These are phyloP conservation scores for Penicillium sclerotigenum DNA, from an alignment of 2,329 filamentous ascomycete species.

Conservation along the genomic window DNA sequence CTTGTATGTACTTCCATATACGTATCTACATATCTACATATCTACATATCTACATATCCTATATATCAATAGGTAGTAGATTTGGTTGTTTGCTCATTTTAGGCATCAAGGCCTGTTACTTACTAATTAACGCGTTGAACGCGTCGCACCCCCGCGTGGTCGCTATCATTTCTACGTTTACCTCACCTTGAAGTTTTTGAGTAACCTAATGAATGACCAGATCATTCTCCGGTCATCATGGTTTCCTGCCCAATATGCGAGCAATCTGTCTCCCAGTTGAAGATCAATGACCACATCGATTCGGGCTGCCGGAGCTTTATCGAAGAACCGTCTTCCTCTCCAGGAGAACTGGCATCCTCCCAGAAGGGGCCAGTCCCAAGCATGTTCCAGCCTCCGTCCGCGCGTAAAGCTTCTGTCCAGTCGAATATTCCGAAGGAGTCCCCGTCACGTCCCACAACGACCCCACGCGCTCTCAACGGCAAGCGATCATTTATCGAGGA, in stretches of 20 bases:
- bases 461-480: constrained; percentile 26
- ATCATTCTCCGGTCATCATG: constrained; percentile 29
- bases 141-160: neutral
- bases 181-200: neutral
- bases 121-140: constrained; percentile 7
- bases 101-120: constrained; percentile 2
- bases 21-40: neutral
- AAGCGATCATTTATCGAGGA: constrained; percentile 35
- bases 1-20: neutral
- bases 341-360: constrained; percentile 40
- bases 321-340: constrained; percentile 46
- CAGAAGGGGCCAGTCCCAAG: constrained; percentile 46
- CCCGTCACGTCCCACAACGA: constrained; percentile 24
- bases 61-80: too few relatives aligned
- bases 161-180: neutral
- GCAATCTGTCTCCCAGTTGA: constrained; percentile 50
- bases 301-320: constrained; percentile 70
- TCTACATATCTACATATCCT: neutral
- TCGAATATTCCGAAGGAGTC: constrained; percentile 22
- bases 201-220: neutral
- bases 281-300: constrained; percentile 91
- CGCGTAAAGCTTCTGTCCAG: constrained; percentile 40
- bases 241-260: constrained; percentile 81
- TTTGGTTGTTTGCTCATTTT: neutral
- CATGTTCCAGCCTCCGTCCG: constrained; percentile 56